These are phyloP conservation scores for Eragrostis curvula DNA, from an alignment of 176 grass and related monocot genomes.

Conservation along the genomic window DNA sequence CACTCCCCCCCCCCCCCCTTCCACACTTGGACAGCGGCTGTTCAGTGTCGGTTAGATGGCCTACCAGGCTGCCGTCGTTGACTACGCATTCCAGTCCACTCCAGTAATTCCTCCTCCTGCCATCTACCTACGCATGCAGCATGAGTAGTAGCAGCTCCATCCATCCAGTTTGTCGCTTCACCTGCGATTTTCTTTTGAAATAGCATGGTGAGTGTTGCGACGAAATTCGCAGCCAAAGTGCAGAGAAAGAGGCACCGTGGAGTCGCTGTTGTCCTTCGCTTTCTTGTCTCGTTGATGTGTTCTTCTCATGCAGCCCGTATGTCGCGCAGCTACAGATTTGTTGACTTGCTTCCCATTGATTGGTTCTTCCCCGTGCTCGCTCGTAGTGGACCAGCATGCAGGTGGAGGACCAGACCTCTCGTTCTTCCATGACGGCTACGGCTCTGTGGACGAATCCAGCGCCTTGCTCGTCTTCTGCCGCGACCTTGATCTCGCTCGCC, in stretches of 20 bases:
- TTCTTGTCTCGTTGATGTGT: neutral
- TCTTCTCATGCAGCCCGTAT: neutral
- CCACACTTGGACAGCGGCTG: neutral
- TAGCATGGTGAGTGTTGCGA: neutral
- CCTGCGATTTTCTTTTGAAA: neutral
- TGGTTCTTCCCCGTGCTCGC: neutral
- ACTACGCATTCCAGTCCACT: neutral
- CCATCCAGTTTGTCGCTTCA: neutral
- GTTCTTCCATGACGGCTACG: constrained; percentile 26
- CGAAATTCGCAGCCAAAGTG: neutral
- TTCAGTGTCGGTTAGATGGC: constrained; percentile 10
- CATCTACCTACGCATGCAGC: neutral
- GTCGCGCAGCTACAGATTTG: constrained; percentile 29
- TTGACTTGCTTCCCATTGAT: constrained; percentile 35
- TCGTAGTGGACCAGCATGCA: constrained; percentile 22
- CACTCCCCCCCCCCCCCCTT: neutral
- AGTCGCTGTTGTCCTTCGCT: constrained; percentile 7
- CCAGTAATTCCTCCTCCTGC: neutral
- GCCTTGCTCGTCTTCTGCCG: constrained; percentile 28
- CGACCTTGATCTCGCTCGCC: constrained; percentile 6
- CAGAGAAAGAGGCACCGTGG: neutral
- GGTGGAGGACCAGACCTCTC: constrained; percentile 15
- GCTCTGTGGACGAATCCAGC: constrained; percentile 27
- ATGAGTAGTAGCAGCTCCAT: neutral
- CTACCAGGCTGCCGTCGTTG: constrained; percentile 1